Percentiles rank a stretch among this genome's conserved stretches.
Evolutionary conservation across 768 basidiomycete species (phyloP).

Genomic region (Russula compacta): DNA sequence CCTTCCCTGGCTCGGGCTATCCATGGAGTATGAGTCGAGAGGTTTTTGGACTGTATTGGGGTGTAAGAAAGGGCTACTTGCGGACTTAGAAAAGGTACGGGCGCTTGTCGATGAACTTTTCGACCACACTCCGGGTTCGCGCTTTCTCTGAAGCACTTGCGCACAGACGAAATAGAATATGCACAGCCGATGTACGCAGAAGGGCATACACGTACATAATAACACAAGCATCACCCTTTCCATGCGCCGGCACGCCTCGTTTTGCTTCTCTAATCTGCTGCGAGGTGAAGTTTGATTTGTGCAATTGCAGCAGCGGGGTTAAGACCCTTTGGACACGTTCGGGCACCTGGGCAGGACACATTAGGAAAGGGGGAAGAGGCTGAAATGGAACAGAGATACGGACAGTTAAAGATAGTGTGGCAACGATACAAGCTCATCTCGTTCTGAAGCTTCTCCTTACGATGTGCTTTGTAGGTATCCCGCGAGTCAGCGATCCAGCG

Average conservation of each 20-base stretch:
- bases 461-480: conserved; percentile 69
- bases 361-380: not conserved
- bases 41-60: too few species aligned
- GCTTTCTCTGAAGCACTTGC: conserved; percentile 3
- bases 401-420: conserved; percentile 98
- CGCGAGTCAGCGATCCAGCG: conserved; percentile 97
- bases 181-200: not conserved
- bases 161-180: not conserved
- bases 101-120: not conserved
- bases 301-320: conserved; percentile 91
- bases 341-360: conserved; percentile 44
- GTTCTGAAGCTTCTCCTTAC: conserved; percentile 92
- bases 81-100: not conserved
- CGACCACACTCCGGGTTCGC: not conserved
- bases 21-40: too few species aligned
- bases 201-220: not conserved
- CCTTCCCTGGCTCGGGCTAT: too few species aligned
- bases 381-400: conserved; percentile 22
- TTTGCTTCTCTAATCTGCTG: conserved; percentile 45
- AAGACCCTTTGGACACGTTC: conserved; percentile 96
- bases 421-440: conserved; percentile 94
- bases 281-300: conserved; percentile 87
- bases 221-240: not conserved
- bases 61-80: not conserved
- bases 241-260: not conserved